Base-by-base conservation (phyloP, 257 asterid genomes). In the Mitragyna speciosa region DNA sequence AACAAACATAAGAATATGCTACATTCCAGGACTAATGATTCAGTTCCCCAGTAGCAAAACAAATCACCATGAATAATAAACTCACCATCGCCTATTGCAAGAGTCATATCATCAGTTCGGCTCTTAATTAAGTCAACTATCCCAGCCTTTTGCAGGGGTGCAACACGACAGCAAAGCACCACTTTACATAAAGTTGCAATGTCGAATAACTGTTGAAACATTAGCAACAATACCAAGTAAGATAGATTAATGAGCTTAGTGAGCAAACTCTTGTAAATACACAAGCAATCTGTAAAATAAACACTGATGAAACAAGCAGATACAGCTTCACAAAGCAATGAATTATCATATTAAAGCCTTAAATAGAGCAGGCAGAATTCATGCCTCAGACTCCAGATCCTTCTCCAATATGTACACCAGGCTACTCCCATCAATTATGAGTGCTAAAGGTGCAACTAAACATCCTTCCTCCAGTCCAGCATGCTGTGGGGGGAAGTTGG, bases 91-190 rank as follows among this genome's bases (percentile, higher is more conserved):
- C 99, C 99, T 69, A 96, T 92, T 81, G 99, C 99, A 61, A 96
- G 91, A 64, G 99, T 96, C 97, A 96, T 91, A 83, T 94, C 99
- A 88, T 94, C 97, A 41, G 97, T 96, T 75, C 97, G 92, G 71
- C 93, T 88, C 86, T 94, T 96, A 75, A 96, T 90, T 89, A 96
- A 76, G 87, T 94, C 97, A 82, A 96, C 99, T 77, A 94, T 91
- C 83, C 99, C 99, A 89, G 97, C 97, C 88, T 96, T 96, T 87
- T 96, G 99, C 88, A 96, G 82, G 78, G 99, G 98, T 76, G 98
- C 98, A 84, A 94, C 98, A 83, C 98, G 94, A 83, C 98, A 96
- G 85, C 99, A 96, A 76, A 96, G 88, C 86, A 96, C 99, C 80
- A 89, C 99, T 84, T 56, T 86, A 84, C 99, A 96, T 45, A 91